Base-by-base conservation (phyloP, 768 basidiomycete species). In the Suillus spraguei region DNA sequence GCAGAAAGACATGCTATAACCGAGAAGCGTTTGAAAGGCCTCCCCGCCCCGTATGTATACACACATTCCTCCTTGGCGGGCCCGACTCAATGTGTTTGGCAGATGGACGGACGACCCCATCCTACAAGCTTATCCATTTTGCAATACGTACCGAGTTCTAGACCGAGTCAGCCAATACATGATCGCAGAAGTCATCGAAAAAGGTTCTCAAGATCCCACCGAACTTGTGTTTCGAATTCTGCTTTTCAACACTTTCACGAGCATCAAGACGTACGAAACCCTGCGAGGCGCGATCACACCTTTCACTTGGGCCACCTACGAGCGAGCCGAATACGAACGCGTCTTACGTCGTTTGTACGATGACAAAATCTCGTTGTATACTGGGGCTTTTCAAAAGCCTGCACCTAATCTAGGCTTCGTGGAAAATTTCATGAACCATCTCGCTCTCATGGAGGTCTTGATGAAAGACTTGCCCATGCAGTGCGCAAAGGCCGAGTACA, bases 141-240 rank as follows among this genome's bases (percentile, higher is more conserved):
- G 90, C 76, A 91, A 92, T 68, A 84, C 88, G 0, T 94, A 83
- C 70, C 89, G 92, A 41, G 85, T 92, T 9, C 80, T 87, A 50
- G 92, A 94, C 77, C 85, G 85, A 41, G 81, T 81, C 20, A 85
- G 83, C 36, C 92, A 94, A 68, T 94, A 82, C 65, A 78, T 93
- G 62, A 80, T 94, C 38, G 69, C 73, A 7, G 82, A 91, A 61
- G 90, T 94, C 64, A 86, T 93, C 65, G 81, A 87, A 67, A 84
- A 85, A 68, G 91, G 91, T 44, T 78, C 85, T 3, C 87, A 87
- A 67, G 74, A 79, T 36, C 81, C 83, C 24, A 74, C 76, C 16
- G 92, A 94, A 72, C 72, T 91, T 60, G 82, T 84, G 28, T 94
- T 94, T 67, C 88, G 92, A 52, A 82, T 93, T 62, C 66, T 83